phyloP scores from a whole-genome alignment of 1,139 yeast genomes.

The Yamadazyma blattariae region DNA sequence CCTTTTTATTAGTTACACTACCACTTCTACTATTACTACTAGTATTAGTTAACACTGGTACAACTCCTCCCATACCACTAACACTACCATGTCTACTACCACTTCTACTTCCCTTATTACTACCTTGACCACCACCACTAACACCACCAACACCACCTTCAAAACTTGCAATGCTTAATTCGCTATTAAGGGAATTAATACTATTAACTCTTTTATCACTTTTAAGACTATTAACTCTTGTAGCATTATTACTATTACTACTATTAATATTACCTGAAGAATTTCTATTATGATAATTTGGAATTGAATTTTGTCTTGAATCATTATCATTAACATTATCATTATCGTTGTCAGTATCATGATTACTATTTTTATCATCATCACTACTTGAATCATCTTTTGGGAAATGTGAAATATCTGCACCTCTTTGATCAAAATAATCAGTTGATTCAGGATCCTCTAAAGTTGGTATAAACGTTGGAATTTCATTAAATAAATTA shows the following conservation, averaged over 20 bases:
- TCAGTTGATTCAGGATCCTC: slow-evolving; percentile 89
- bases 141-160: slow-evolving; percentile 9
- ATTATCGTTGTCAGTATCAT: background rate
- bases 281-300: background rate
- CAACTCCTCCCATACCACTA: slow-evolving; percentile 5
- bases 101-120: slow-evolving; percentile 7
- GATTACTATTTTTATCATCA: slow-evolving; percentile 10
- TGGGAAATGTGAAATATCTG: slow-evolving; percentile 62
- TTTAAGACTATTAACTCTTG: slow-evolving; percentile 2
- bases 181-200: slow-evolving; percentile 9
- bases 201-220: slow-evolving; percentile 7
- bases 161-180: slow-evolving; percentile 7
- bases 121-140: slow-evolving; percentile 8
- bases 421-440: slow-evolving; percentile 91
- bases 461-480: slow-evolving; percentile 77
- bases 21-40: slow-evolving; percentile 9
- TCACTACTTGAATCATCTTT: slow-evolving; percentile 33
- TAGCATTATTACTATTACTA: slow-evolving; percentile 4
- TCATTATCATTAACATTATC: background rate
- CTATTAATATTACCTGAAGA: slow-evolving; percentile 8
- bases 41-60: slow-evolving; percentile 2
- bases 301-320: too few relatives aligned
- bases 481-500: slow-evolving; percentile 65
- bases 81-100: slow-evolving; percentile 8
- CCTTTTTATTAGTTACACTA: slow-evolving; percentile 39